These are phyloP conservation scores for Petunia secreta DNA, from an alignment of 257 asterid genomes.

Conservation along the genomic window DNA sequence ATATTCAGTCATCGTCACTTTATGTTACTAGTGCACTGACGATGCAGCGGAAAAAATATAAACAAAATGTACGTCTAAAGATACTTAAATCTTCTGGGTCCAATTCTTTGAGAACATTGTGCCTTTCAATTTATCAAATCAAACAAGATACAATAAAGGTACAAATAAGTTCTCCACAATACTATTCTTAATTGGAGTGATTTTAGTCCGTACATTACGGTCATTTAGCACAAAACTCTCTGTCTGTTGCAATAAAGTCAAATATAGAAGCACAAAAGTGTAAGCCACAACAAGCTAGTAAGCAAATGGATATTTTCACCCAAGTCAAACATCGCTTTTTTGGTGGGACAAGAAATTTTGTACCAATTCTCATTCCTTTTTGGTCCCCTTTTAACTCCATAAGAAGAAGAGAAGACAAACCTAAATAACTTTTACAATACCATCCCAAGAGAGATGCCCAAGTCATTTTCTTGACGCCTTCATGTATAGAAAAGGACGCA, in stretches of 20 bases:
- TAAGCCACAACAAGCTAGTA: not conserved
- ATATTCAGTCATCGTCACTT: conserved; percentile 22
- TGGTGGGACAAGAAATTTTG: not conserved
- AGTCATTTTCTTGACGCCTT: conserved; percentile 1
- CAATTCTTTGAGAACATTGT: not conserved
- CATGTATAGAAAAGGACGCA: conserved; percentile 7
- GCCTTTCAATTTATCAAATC: not conserved
- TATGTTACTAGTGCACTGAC: conserved; percentile 42
- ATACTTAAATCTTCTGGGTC: conserved; percentile 18
- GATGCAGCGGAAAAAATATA: conserved; percentile 21
- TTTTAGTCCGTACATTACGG: conserved; percentile 41
- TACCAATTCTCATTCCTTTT: not conserved
- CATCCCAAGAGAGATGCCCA: not conserved
- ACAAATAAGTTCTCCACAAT: conserved; percentile 19
- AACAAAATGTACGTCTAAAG: conserved; percentile 32
- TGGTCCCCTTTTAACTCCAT: not conserved
- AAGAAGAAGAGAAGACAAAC: conserved; percentile 17
- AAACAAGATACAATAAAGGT: conserved; percentile 7
- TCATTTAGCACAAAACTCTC: conserved; percentile 2
- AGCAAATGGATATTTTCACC: not conserved
- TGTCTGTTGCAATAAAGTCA: not conserved
- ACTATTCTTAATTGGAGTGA: conserved; percentile 27
- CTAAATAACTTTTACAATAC: conserved; percentile 14
- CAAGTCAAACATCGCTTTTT: not conserved
- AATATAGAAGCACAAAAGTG: not conserved